Evolutionary conservation across 768 basidiomycete genomes (phyloP), one percentile per base, ranked within the genome.

Genomic region (Podaxis carcinomalis): DNA sequence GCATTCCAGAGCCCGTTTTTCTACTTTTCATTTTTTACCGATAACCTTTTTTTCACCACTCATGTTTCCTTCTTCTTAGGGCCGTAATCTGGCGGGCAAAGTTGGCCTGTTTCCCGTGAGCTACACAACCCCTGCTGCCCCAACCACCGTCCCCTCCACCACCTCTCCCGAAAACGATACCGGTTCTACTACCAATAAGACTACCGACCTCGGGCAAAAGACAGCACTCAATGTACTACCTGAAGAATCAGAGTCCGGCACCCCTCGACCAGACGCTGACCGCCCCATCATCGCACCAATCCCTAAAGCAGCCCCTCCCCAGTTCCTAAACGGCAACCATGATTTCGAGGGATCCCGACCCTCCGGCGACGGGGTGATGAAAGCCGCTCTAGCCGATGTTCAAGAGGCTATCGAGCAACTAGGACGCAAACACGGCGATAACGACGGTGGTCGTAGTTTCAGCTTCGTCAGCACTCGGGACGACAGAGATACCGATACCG

Each of bases 391-490:
- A 80, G 93, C 89, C 2, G 93, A 95, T 60, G 91, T 96, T 5
- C 91, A 96, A 72, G 77, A 91, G 64, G 93, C 93, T 19, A 94
- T 95, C 66, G 91, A 95, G 62, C 91, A 94, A 67, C 86, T 94
- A 25, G 90, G 88, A 6, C 77, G 79, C 49, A 76, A 75, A 32
- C 74, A 72, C 23, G 68, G 64, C 11, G 82, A 82, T 66, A 75
- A 76, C 14, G 85, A 88, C 59, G 86, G 83, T 5, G 75, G 79
- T 0, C 81, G 86, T 28, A 89, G 90, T 67, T 91, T 91, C 72
- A 90, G 89, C 66, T 94, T 93, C 68, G 80, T 85, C 2, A 90
- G 89, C 67, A 84, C 84, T 2, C 78, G 78, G 14, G 87, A 82
- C 56, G 82, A 81, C 11, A 79, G 76, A 54, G 85, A 86, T 42